Evolutionary conservation across 352 stramenopile genomes (phyloP).

Genomic region (Peronospora tabacina): DNA sequence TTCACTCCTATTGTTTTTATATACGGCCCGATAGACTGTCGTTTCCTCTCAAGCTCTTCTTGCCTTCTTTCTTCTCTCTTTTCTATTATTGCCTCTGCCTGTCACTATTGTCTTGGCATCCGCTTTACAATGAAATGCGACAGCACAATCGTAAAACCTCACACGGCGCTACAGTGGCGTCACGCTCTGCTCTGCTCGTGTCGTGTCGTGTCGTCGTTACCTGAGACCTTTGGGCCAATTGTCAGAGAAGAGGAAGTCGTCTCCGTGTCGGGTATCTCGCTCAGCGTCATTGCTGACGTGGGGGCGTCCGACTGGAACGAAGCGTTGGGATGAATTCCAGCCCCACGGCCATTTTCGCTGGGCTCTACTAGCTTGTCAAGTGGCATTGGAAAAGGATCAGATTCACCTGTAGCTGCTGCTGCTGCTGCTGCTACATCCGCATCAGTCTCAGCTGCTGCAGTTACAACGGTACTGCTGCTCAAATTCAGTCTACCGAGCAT

Average conservation of each 20-base stretch:
- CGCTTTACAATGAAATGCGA: conserved; percentile 3
- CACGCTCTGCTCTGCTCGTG: conserved; percentile 8
- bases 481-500: conserved; percentile 14
- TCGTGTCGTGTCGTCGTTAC: conserved; percentile 9
- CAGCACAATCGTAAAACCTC: too few species aligned
- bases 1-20: conserved; percentile 15
- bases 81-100: too few species aligned
- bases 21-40: too few species aligned
- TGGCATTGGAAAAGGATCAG: conserved; percentile 27
- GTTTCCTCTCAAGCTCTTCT: conserved; percentile 10
- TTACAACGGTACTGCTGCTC: conserved; percentile 7
- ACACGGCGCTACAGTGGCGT: conserved; percentile 5
- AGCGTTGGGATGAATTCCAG: neutral
- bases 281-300: conserved; percentile 9
- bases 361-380: conserved; percentile 45
- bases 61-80: too few species aligned
- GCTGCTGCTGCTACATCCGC: neutral
- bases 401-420: conserved; percentile 1
- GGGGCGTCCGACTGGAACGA: conserved; percentile 7
- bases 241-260: conserved; percentile 12
- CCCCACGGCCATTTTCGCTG: conserved; percentile 12
- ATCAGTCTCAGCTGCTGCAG: conserved; percentile 8
- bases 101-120: neutral
- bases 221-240: conserved; percentile 13
- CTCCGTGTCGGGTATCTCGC: conserved; percentile 14